A percentile compares a stretch with the other conserved stretches of the same genome.
phyloP scores from a whole-genome alignment of 2,329 filamentous ascomycete genomes.

The Ascochyta koolunga region DNA sequence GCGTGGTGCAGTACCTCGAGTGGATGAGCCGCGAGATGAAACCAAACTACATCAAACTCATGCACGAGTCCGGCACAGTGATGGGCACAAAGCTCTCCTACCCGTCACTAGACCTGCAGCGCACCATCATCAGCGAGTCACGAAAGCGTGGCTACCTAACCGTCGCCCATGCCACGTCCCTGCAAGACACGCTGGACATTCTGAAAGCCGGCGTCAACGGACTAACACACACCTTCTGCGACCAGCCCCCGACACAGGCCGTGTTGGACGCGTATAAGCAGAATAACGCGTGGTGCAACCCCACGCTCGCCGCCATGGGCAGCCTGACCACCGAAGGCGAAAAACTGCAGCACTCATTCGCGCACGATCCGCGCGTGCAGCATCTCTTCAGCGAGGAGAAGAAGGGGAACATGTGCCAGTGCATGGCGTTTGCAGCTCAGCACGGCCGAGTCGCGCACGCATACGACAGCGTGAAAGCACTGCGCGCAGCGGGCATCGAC shows the following conservation, averaged over 20 bases:
- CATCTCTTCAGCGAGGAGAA: slow-evolving; percentile 43
- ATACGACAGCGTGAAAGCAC: slow-evolving; percentile 49
- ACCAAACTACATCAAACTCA: slow-evolving; percentile 59
- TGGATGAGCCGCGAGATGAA: slow-evolving; percentile 48
- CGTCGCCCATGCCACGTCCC: slow-evolving; percentile 50
- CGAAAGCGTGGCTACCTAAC: slow-evolving; percentile 45
- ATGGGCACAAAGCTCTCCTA: slow-evolving; percentile 48
- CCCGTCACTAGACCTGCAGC: slow-evolving; percentile 54
- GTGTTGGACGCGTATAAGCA: slow-evolving; percentile 52
- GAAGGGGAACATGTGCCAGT: slow-evolving; percentile 47
- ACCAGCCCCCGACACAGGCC: slow-evolving; percentile 47
- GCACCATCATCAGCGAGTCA: slow-evolving; percentile 51
- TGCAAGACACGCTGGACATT: slow-evolving; percentile 51
- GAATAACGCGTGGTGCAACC: slow-evolving; percentile 52
- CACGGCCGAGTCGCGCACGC: slow-evolving; percentile 48
- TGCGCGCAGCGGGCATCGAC: slow-evolving; percentile 50
- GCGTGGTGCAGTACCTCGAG: slow-evolving; percentile 52
- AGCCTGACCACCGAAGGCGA: slow-evolving; percentile 51
- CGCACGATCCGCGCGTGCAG: slow-evolving; percentile 48
- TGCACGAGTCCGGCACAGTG: slow-evolving; percentile 56
- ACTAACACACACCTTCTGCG: slow-evolving; percentile 53
- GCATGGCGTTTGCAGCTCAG: slow-evolving; percentile 48
- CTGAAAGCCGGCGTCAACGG: slow-evolving; percentile 52
- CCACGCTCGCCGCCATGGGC: slow-evolving; percentile 50
- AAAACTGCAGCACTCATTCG: slow-evolving; percentile 47